Conservation (phyloP, 352 stramenopile species). For the Saprolegnia parasitica region DNA sequence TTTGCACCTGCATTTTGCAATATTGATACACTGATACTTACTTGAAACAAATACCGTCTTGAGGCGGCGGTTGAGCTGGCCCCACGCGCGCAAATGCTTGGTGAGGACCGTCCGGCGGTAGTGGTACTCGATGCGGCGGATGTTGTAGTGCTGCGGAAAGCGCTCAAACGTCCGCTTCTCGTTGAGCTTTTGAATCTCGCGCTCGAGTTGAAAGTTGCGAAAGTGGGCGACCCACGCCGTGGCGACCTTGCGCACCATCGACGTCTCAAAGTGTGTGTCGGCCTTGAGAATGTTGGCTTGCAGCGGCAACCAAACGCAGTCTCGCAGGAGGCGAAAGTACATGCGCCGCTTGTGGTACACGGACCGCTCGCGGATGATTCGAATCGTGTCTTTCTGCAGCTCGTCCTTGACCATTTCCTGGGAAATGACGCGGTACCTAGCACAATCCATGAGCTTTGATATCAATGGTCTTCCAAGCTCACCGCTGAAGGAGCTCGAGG, state of each 20-base stretch:
- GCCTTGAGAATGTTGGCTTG: slow-evolving; percentile 40
- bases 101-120: slow-evolving; percentile 43
- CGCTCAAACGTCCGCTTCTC: slow-evolving; percentile 55
- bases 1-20: slow-evolving; percentile 34
- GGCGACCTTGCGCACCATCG: slow-evolving; percentile 35
- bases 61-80: slow-evolving; percentile 43
- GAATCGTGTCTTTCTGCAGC: slow-evolving; percentile 74
- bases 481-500: slow-evolving; percentile 46
- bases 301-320: slow-evolving; percentile 42
- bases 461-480: not conserved
- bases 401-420: slow-evolving; percentile 74
- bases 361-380: slow-evolving; percentile 40
- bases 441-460: not conserved
- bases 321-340: slow-evolving; percentile 48
- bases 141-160: slow-evolving; percentile 65
- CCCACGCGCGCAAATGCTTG: slow-evolving; percentile 60
- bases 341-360: slow-evolving; percentile 39
- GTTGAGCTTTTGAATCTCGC: slow-evolving; percentile 40
- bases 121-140: slow-evolving; percentile 65
- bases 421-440: slow-evolving; percentile 61
- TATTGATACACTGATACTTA: not conserved
- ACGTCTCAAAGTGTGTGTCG: slow-evolving; percentile 36
- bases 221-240: slow-evolving; percentile 49
- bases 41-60: slow-evolving; percentile 33
- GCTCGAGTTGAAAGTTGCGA: slow-evolving; percentile 52